phyloP scores from a whole-genome alignment of 1,284 basidiomycete genomes.

The Malassezia equina region DNA sequence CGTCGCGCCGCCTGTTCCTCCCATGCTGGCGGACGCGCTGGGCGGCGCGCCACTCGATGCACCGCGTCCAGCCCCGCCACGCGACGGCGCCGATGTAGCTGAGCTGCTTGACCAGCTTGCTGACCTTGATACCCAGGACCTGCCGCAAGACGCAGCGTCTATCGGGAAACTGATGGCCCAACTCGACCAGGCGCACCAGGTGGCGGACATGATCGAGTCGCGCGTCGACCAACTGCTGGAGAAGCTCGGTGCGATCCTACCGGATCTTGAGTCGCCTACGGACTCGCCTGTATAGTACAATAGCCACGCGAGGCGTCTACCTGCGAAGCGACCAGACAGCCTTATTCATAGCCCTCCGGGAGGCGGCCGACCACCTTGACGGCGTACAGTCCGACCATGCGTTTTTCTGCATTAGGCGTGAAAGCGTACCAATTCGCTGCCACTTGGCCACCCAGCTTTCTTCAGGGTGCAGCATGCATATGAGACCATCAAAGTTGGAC shows the following conservation, averaged over 20 bases:
- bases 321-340: too few relatives aligned
- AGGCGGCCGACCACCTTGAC: slow-evolving; percentile 43
- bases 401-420: slow-evolving; percentile 31
- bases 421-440: slow-evolving; percentile 30
- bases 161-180: slow-evolving; percentile 19
- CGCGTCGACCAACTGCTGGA: slow-evolving; percentile 22
- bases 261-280: not conserved
- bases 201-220: slow-evolving; percentile 24
- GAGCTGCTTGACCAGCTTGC: slow-evolving; percentile 5
- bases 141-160: slow-evolving; percentile 13
- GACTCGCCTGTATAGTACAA: slow-evolving; percentile 15
- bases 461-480: slow-evolving; percentile 77
- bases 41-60: slow-evolving; percentile 8
- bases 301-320: not conserved
- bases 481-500: slow-evolving; percentile 84
- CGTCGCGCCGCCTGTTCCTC: not conserved
- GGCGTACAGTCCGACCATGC: slow-evolving; percentile 42
- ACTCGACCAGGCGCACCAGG: slow-evolving; percentile 20
- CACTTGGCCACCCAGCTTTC: slow-evolving; percentile 75
- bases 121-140: slow-evolving; percentile 2
- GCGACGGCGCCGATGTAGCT: not conserved
- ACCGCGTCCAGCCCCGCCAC: not conserved
- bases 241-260: slow-evolving; percentile 17
- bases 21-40: slow-evolving; percentile 24
- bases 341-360: slow-evolving; percentile 25